These are phyloP conservation scores for Nothophytophthora sp. DNA, from an alignment of 352 stramenopile species.

Conservation along the genomic window DNA sequence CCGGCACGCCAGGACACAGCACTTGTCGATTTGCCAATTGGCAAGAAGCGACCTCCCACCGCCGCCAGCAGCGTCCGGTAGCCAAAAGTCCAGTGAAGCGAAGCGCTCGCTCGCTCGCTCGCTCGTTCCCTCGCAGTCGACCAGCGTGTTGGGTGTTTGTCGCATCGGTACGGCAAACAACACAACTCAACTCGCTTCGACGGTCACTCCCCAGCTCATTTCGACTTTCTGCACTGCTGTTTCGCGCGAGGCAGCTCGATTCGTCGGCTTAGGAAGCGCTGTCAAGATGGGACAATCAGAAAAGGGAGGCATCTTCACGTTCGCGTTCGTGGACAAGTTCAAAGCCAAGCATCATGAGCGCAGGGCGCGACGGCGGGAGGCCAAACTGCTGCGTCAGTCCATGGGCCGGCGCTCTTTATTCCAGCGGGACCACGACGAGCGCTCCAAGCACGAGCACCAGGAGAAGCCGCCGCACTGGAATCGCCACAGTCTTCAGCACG, in stretches of 20 bases:
- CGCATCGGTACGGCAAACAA: constrained; percentile 8
- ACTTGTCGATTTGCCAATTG: no score
- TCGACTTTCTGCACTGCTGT: no score
- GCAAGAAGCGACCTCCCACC: no score
- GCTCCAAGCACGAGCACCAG: neutral
- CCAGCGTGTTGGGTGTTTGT: no score
- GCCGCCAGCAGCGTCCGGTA: no score
- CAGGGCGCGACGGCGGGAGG: constrained; percentile 1
- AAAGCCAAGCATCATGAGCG: constrained; percentile 9
- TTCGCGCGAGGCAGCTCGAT: no score
- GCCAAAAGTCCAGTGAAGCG: no score
- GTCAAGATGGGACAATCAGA: constrained; percentile 14
- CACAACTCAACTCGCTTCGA: neutral
- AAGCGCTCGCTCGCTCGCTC: no score
- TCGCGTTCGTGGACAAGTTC: constrained; percentile 15
- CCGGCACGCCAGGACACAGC: no score
- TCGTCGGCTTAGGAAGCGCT: no score
- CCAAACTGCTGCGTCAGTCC: constrained; percentile 9
- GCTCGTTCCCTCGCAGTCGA: constrained; percentile 3
- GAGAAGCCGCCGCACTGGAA: constrained; percentile 4
- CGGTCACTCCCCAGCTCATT: no score
- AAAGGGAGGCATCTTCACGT: neutral
- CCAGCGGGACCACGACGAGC: constrained; percentile 5
- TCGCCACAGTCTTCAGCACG: constrained; percentile 4
- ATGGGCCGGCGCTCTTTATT: constrained; percentile 4